phyloP scores from a whole-genome alignment of 2,329 filamentous ascomycete genomes.

The Colletotrichum lupini region DNA sequence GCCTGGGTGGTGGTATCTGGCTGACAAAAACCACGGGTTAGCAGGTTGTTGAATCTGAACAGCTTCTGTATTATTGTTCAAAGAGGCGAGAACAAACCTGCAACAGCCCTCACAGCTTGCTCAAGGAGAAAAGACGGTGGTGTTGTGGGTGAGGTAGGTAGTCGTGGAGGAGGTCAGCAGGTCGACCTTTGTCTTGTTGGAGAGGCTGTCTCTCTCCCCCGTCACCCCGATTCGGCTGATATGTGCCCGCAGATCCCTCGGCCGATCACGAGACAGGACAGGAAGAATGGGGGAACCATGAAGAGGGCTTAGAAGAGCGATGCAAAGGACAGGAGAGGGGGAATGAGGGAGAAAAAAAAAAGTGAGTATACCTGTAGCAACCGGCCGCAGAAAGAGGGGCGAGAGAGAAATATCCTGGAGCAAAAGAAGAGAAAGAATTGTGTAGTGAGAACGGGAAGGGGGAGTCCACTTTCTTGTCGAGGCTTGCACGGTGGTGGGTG shows the following conservation, averaged over 20 bases:
- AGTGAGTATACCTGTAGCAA: neutral
- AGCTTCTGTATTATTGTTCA: neutral
- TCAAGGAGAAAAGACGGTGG: neutral
- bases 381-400: neutral
- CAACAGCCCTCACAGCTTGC: neutral
- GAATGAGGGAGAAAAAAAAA: neutral
- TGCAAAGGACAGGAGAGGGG: neutral
- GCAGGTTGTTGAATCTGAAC: neutral
- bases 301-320: neutral
- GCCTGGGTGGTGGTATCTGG: neutral
- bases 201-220: no score
- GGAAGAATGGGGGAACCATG: neutral
- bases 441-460: conserved; percentile 26
- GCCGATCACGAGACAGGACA: conserved; percentile 13
- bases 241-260: conserved; percentile 16
- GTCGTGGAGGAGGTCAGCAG: conserved; percentile 16
- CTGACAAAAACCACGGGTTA: neutral
- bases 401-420: neutral
- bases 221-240: conserved; percentile 27
- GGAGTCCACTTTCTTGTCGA: conserved; percentile 32
- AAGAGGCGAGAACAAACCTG: neutral
- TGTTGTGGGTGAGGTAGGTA: neutral
- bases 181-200: conserved; percentile 22
- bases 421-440: conserved; percentile 28
- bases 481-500: conserved; percentile 30